phyloP scores from a whole-genome alignment of 805 yeast species.

The Sugiyamaella mastotermitis region DNA sequence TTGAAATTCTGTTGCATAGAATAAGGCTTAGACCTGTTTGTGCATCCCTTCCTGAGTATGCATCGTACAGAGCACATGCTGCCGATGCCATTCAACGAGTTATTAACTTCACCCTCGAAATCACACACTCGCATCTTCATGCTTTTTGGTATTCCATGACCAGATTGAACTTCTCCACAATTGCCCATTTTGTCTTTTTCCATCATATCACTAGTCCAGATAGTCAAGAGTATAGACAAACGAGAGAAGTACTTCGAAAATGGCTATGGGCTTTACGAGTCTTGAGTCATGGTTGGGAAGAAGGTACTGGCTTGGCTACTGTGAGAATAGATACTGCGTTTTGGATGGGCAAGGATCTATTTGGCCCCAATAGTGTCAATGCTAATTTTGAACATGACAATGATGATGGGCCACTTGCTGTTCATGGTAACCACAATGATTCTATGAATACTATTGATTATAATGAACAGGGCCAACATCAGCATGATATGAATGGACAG shows the following conservation, averaged over 20 bases:
- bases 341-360: conserved; percentile 25
- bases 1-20: conserved; percentile 27
- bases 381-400: not conserved
- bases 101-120: conserved; percentile 27
- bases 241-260: conserved; percentile 25
- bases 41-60: conserved; percentile 14
- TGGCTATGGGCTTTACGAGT: conserved; percentile 31
- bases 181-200: conserved; percentile 31
- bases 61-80: conserved; percentile 23
- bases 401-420: not conserved
- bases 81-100: conserved; percentile 26
- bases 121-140: conserved; percentile 30
- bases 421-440: not conserved
- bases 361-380: conserved; percentile 3
- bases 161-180: conserved; percentile 26
- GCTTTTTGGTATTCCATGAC: conserved; percentile 32
- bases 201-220: conserved; percentile 28
- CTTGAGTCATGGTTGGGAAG: conserved; percentile 31
- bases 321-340: conserved; percentile 29
- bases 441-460: too few species aligned
- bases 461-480: not conserved
- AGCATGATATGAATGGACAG: not conserved
- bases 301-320: conserved; percentile 32
- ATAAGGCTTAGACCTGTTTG: conserved; percentile 23
- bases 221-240: conserved; percentile 22